Conservation (phyloP, 2,329 filamentous ascomycete genomes). For the Raffaelea deltoideospora region DNA sequence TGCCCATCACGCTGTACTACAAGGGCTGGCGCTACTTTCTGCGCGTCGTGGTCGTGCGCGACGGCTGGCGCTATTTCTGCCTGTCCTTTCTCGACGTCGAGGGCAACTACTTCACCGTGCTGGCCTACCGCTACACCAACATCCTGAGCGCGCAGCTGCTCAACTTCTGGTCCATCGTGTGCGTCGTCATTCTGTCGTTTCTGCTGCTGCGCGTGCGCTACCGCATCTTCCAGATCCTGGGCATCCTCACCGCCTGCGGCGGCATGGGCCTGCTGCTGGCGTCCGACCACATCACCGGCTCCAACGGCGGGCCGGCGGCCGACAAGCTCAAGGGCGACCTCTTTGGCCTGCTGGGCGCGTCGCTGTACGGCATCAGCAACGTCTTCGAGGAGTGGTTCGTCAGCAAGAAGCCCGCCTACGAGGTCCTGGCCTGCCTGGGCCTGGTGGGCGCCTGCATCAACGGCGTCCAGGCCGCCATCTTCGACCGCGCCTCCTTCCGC, state of each 20-base stretch:
- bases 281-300: constrained; percentile 70
- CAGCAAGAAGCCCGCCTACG: constrained; percentile 71
- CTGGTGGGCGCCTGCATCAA: constrained; percentile 85
- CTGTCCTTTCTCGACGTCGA: constrained; percentile 87
- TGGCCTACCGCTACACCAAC: constrained; percentile 86
- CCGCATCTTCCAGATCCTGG: constrained; percentile 67
- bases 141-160: constrained; percentile 87
- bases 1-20: constrained; percentile 59
- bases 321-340: constrained; percentile 81
- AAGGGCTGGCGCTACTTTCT: constrained; percentile 63
- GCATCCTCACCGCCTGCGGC: constrained; percentile 81
- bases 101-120: constrained; percentile 95
- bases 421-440: constrained; percentile 82
- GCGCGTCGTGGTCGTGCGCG: constrained; percentile 40
- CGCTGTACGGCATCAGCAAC: constrained; percentile 82
- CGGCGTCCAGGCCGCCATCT: constrained; percentile 78
- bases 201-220: constrained; percentile 76
- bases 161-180: constrained; percentile 97
- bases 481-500: constrained; percentile 64
- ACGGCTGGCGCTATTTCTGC: constrained; percentile 91
- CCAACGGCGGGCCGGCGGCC: constrained; percentile 50
- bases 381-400: constrained; percentile 92
- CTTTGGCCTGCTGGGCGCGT: constrained; percentile 78
- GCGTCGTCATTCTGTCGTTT: constrained; percentile 78
- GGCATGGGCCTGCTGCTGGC: constrained; percentile 79